phyloP scores from a whole-genome alignment of 257 asterid genomes.

The Salvia rosmarinus region DNA sequence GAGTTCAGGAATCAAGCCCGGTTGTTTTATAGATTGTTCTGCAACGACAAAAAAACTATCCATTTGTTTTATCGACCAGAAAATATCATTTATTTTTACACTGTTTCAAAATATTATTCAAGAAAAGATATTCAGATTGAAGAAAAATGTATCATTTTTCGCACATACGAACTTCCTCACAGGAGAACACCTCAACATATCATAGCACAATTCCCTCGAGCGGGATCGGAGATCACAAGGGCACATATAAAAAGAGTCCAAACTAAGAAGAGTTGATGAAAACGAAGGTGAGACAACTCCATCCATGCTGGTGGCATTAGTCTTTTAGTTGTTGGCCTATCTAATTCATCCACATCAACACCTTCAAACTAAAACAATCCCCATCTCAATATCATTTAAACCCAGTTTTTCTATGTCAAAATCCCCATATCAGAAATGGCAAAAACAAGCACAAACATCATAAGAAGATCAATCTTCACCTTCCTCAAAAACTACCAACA shows the following conservation, averaged over 20 bases:
- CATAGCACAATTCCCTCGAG: no score
- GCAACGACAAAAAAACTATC: no score
- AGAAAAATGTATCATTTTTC: no score
- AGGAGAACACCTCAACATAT: no score
- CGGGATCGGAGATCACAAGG: constrained; percentile 42
- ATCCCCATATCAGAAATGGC: constrained; percentile 38
- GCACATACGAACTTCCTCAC: no score
- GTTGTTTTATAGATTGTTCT: no score
- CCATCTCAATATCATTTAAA: constrained; percentile 12
- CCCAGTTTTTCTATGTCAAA: background rate
- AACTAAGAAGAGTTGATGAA: constrained; percentile 40
- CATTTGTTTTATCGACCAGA: no score
- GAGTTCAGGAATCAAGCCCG: no score
- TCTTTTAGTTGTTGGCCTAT: constrained; percentile 47
- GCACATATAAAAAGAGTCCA: constrained; percentile 33
- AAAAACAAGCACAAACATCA: constrained; percentile 47
- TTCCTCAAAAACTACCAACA: constrained; percentile 67
- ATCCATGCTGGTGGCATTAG: no score
- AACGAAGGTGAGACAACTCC: constrained; percentile 48
- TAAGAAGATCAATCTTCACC: constrained; percentile 63
- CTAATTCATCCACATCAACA: constrained; percentile 31
- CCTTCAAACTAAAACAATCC: constrained; percentile 8
- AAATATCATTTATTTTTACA: no score
- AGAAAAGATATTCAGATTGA: no score
- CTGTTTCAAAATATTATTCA: no score